phyloP scores from a whole-genome alignment of 1,284 basidiomycete species.

The Moesziomyces globuligerus region DNA sequence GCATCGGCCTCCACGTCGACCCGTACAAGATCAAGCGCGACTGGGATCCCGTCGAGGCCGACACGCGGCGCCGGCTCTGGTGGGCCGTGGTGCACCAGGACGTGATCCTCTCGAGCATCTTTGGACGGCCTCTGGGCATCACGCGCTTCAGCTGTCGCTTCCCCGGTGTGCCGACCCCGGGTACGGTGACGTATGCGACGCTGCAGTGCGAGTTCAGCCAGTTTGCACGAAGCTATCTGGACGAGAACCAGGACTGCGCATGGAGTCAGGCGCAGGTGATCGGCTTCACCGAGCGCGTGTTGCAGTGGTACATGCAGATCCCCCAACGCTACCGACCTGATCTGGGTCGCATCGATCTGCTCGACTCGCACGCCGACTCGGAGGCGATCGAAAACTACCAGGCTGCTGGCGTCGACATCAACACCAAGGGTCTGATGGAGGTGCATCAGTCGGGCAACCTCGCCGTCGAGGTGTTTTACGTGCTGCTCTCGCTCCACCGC shows the following conservation, averaged over 20 bases:
- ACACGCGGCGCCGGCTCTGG: slow-evolving; percentile 39
- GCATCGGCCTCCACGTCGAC: slow-evolving; percentile 44
- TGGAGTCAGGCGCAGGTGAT: slow-evolving; percentile 37
- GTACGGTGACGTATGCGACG: slow-evolving; percentile 17
- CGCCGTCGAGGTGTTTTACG: slow-evolving; percentile 41
- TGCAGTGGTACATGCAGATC: slow-evolving; percentile 41
- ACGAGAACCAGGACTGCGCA: slow-evolving; percentile 40
- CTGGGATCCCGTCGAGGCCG: slow-evolving; percentile 35
- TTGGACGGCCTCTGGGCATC: slow-evolving; percentile 45
- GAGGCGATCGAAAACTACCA: slow-evolving; percentile 30
- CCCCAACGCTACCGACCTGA: slow-evolving; percentile 34
- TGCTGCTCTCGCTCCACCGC: slow-evolving; percentile 25
- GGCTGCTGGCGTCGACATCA: slow-evolving; percentile 34
- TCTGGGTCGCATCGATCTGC: slow-evolving; percentile 25
- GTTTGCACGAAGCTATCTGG: slow-evolving; percentile 25
- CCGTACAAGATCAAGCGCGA: slow-evolving; percentile 35
- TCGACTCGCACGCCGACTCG: slow-evolving; percentile 13
- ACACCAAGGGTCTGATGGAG: slow-evolving; percentile 42
- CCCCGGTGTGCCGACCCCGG: slow-evolving; percentile 5
- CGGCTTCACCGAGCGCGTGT: slow-evolving; percentile 29
- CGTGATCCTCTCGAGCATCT: slow-evolving; percentile 41
- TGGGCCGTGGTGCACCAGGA: slow-evolving; percentile 49
- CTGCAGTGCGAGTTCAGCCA: slow-evolving; percentile 43
- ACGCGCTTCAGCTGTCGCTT: slow-evolving; percentile 35
- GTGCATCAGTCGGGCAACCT: slow-evolving; percentile 40